Evolutionary conservation across 2,329 filamentous ascomycete species (phyloP).

Genomic region (Acarospora socialis): DNA sequence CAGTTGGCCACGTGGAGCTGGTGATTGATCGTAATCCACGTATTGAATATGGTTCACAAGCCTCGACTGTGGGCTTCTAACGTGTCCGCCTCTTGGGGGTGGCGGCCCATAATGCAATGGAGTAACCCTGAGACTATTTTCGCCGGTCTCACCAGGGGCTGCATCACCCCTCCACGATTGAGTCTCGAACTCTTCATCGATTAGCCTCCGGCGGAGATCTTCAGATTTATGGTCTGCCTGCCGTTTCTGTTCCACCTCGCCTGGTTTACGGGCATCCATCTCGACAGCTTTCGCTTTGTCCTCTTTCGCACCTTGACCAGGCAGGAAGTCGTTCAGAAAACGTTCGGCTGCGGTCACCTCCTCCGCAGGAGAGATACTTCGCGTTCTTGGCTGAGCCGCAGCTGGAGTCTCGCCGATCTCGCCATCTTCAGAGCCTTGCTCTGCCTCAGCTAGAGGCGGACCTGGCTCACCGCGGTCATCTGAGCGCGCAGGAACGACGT

Average conservation of each 20-base stretch:
- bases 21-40: no score
- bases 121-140: constrained; percentile 9
- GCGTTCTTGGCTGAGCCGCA: constrained; percentile 6
- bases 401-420: constrained; percentile 19
- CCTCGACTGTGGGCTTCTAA: constrained; percentile 10
- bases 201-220: constrained; percentile 9
- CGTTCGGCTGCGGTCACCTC: constrained; percentile 24
- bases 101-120: constrained; percentile 7
- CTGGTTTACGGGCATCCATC: no score
- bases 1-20: constrained; percentile 7
- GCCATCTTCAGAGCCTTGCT: constrained; percentile 25
- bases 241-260: background rate
- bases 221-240: constrained; percentile 4
- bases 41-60: no score
- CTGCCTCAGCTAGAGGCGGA: constrained; percentile 7
- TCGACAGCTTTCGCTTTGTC: constrained; percentile 9
- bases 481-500: constrained; percentile 11
- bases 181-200: constrained; percentile 9
- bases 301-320: constrained; percentile 13
- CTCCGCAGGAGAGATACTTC: constrained; percentile 14
- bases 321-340: constrained; percentile 24
- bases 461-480: background rate
- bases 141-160: constrained; percentile 7
- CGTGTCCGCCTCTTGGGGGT: constrained; percentile 10
- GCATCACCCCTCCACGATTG: constrained; percentile 11